These are phyloP conservation scores for Asterophora lycoperdoides DNA, from an alignment of 768 basidiomycete genomes.

Conservation along the genomic window DNA sequence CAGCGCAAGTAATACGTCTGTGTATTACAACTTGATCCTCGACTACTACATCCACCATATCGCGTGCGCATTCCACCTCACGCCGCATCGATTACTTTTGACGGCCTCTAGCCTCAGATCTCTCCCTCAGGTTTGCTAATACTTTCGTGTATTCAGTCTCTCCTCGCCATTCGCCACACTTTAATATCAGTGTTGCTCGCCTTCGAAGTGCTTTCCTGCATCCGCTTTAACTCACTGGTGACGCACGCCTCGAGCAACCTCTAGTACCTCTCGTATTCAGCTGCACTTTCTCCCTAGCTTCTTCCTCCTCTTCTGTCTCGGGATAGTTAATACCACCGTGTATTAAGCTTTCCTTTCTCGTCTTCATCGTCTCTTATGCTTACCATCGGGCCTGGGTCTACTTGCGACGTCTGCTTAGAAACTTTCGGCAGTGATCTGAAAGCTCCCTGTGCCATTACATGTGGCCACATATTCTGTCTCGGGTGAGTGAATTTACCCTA, in stretches of 20 bases:
- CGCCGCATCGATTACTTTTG: too few relatives aligned
- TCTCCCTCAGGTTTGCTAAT: slow-evolving; percentile 4
- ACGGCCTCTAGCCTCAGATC: too few relatives aligned
- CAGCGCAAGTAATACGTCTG: too few relatives aligned
- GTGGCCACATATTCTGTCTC: slow-evolving; percentile 70
- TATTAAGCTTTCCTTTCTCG: slow-evolving; percentile 9
- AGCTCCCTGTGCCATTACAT: slow-evolving; percentile 60
- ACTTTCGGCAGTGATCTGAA: slow-evolving; percentile 48
- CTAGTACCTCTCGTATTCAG: neutral
- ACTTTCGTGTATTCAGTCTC: neutral
- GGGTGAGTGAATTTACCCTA: slow-evolving; percentile 26
- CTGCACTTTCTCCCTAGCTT: neutral
- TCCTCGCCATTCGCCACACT: neutral
- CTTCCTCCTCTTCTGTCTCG: neutral
- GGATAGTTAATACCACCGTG: slow-evolving; percentile 8
- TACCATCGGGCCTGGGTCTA: slow-evolving; percentile 57
- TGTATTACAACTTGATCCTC: too few relatives aligned
- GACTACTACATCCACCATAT: too few relatives aligned
- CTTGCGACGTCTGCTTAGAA: slow-evolving; percentile 76
- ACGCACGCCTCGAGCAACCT: neutral
- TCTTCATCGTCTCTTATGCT: slow-evolving; percentile 48
- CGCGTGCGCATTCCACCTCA: too few relatives aligned
- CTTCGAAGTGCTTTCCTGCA: neutral
- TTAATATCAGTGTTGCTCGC: neutral
- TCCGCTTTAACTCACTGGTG: neutral